Conservation (phyloP, 2,329 filamentous ascomycete genomes). For the Madurella fahalii region DNA sequence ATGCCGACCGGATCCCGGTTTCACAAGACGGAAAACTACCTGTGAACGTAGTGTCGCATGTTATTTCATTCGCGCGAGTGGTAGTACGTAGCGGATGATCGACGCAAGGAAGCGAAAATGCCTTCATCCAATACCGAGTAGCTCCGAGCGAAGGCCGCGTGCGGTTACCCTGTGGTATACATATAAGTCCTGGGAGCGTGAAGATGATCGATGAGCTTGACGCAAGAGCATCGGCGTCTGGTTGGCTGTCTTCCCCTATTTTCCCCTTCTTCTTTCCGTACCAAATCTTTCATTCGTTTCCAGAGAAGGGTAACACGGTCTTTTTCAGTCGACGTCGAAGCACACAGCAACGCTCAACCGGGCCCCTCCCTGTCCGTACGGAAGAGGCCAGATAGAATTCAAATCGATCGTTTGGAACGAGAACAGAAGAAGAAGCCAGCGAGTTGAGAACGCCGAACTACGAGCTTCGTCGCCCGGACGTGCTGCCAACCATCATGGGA, state of each 20-base stretch:
- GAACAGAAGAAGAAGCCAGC: not conserved
- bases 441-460: not conserved
- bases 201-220: no score
- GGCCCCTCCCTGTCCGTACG: no score
- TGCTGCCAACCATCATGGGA: slow-evolving; percentile 7
- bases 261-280: not conserved
- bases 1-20: not conserved
- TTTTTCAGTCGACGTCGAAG: no score
- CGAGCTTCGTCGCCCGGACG: not conserved
- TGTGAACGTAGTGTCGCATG: not conserved
- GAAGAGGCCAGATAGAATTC: not conserved
- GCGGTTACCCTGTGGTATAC: not conserved
- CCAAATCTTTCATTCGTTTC: no score
- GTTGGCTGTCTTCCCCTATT: slow-evolving; percentile 1
- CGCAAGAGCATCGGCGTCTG: not conserved
- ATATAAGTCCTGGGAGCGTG: slow-evolving; percentile 4
- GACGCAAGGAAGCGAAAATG: slow-evolving; percentile 6
- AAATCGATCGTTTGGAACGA: not conserved
- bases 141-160: slow-evolving; percentile 12
- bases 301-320: no score
- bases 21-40: not conserved
- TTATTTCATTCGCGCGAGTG: slow-evolving; percentile 11
- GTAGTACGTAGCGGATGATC: slow-evolving; percentile 15
- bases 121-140: slow-evolving; percentile 7
- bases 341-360: no score